These are phyloP conservation scores for Solanum sejunctum DNA, from an alignment of 257 asterid species.

Conservation along the genomic window DNA sequence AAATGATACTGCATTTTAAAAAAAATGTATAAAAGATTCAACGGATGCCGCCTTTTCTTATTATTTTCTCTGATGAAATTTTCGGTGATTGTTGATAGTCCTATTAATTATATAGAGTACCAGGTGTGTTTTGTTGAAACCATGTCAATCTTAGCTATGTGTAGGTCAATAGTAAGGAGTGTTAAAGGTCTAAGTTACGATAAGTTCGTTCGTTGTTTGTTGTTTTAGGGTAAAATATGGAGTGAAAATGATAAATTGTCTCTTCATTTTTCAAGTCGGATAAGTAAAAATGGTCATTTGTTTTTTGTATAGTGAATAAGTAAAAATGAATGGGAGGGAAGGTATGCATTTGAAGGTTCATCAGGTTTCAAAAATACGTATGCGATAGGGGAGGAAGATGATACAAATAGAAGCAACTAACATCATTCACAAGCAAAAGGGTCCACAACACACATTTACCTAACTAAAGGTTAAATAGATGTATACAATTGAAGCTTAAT, in stretches of 20 bases:
- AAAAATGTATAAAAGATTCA: neutral
- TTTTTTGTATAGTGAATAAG: too few species aligned
- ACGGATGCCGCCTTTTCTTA: neutral
- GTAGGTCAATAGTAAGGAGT: neutral
- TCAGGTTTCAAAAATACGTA: neutral
- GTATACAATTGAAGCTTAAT: too few species aligned
- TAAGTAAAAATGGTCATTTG: too few species aligned
- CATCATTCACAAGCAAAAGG: neutral
- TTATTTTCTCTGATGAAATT: neutral
- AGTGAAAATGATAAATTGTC: too few species aligned
- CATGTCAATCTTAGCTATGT: neutral
- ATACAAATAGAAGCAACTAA: too few species aligned
- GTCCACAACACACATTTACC: too few species aligned
- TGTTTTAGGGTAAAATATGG: neutral
- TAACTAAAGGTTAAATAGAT: too few species aligned
- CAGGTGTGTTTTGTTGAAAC: neutral
- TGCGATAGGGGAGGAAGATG: neutral
- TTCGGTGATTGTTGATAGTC: too few species aligned
- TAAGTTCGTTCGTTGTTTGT: neutral
- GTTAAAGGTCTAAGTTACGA: neutral
- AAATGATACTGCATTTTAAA: too few species aligned
- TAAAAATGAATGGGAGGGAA: too few species aligned
- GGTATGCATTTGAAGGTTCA: too few species aligned
- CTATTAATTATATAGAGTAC: neutral
- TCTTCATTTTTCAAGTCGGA: too few species aligned